A percentile compares a stretch with the other conserved stretches of the same genome.
phyloP scores from a whole-genome alignment of 139 green algal species.

The Tetradesmus lagerheimii region DNA sequence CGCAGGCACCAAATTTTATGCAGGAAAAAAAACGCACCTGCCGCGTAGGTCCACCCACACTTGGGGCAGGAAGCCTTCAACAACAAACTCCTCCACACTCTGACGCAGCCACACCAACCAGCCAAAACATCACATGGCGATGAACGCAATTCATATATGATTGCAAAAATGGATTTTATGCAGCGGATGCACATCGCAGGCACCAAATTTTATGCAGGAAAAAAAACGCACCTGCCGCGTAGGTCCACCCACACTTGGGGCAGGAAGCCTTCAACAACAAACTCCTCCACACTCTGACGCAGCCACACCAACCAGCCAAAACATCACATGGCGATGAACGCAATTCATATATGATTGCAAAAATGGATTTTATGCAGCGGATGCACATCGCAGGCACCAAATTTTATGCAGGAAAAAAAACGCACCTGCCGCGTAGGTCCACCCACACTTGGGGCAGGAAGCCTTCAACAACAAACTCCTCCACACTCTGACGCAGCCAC shows the following conservation, averaged over 20 bases:
- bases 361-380: no score
- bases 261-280: constrained; percentile 72
- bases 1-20: no score
- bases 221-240: constrained; percentile 31
- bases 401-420: no score
- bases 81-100: constrained; percentile 69
- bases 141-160: no score
- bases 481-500: constrained; percentile 68
- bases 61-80: constrained; percentile 74
- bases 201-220: no score
- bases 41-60: constrained; percentile 69
- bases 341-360: no score
- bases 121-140: background rate
- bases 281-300: constrained; percentile 61
- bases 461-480: constrained; percentile 63
- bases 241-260: constrained; percentile 73
- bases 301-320: constrained; percentile 50
- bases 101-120: constrained; percentile 53
- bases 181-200: background rate
- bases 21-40: constrained; percentile 1
- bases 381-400: no score
- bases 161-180: background rate
- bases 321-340: no score
- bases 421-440: constrained; percentile 51
- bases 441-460: constrained; percentile 82